phyloP scores from a whole-genome alignment of 2,329 filamentous ascomycete genomes.

The Lojkania enalia region DNA sequence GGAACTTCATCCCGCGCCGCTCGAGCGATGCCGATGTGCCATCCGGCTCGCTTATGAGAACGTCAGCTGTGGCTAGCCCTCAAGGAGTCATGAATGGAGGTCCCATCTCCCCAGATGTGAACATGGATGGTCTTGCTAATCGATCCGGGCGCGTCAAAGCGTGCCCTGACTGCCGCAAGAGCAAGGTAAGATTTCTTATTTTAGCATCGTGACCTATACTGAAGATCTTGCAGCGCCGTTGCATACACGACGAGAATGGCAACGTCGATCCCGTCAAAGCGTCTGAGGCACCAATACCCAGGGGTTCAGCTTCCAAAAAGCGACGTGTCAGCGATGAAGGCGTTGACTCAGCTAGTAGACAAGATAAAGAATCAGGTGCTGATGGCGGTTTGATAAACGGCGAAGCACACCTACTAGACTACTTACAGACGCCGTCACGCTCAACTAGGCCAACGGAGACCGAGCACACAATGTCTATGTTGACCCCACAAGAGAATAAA shows the following conservation, averaged over 20 bases:
- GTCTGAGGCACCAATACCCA: constrained; percentile 62
- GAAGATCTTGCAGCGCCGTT: constrained; percentile 58
- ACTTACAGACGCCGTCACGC: constrained; percentile 21
- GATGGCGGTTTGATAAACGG: constrained; percentile 28
- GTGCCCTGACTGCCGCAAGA: constrained; percentile 68
- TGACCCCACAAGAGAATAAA: too few relatives aligned
- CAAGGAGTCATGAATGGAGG: constrained; percentile 28
- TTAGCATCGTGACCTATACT: constrained; percentile 4
- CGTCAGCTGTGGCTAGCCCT: constrained; percentile 17
- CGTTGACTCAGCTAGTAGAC: constrained; percentile 23
- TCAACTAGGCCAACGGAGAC: too few relatives aligned
- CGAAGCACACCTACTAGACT: too few relatives aligned
- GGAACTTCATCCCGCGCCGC: constrained; percentile 40
- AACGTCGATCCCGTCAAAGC: constrained; percentile 67
- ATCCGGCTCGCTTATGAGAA: constrained; percentile 10
- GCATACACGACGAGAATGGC: constrained; percentile 67
- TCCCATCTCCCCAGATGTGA: constrained; percentile 40
- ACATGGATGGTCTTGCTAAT: constrained; percentile 47
- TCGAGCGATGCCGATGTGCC: constrained; percentile 33
- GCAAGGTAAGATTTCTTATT: constrained; percentile 57
- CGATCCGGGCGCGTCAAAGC: constrained; percentile 66
- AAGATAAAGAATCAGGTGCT: constrained; percentile 29
- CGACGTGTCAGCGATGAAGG: constrained; percentile 49
- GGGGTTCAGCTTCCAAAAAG: constrained; percentile 60
- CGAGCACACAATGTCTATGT: too few relatives aligned